Base-by-base conservation (phyloP, 495 filamentous ascomycete genomes). In the Xylaria cubensis region DNA sequence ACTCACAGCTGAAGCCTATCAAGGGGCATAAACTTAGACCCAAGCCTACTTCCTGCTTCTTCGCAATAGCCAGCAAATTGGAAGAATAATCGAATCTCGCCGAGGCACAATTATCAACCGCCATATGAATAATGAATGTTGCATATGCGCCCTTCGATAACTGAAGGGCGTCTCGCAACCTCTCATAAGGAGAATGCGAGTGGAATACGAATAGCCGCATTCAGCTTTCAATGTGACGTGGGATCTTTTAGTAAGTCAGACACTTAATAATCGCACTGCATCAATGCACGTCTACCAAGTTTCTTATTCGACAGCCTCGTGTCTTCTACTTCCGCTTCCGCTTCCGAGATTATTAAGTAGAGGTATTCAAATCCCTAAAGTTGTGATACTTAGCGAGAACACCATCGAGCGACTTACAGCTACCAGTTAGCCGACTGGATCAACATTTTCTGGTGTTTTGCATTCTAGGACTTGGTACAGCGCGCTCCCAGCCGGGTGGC, bases 191-290 rank as follows among this genome's bases (percentile, higher is more conserved):
- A 41, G 13, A 32, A 13, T 19, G 3, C 24, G 19, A 13, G 24
- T 64, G 41, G 62, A 44, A 46, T 46, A 64, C 24, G 12, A 8
- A 64, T 46, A n/a, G 15, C 21, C 42, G 24, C 39, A 64, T 48
- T 48, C 12, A 32, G 42, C 24, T 9, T 46, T 24, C 17, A 10
- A 64, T 64, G 62, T 32, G 42, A 64, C 62, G 62, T 48, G 2
- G 24, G 4, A 29, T 41, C n/a, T 9, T 39, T 63, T 63, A 64
- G 62, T 63, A 64, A 41, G 26, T 29, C 26, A 29, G 2, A n/a
- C 12, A 19, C 32, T 64, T 64, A 32, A 48, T 48, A 48, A 64
- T 46, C 62, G 17, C 24, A 13, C 39, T 63, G 59, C 59, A 42
- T 13, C 36, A 41, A 10, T 8, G 1, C n/a, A 44, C 12, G 29